phyloP scores from a whole-genome alignment of 2,329 filamentous ascomycete genomes.

The Escovopsis sp. region DNA sequence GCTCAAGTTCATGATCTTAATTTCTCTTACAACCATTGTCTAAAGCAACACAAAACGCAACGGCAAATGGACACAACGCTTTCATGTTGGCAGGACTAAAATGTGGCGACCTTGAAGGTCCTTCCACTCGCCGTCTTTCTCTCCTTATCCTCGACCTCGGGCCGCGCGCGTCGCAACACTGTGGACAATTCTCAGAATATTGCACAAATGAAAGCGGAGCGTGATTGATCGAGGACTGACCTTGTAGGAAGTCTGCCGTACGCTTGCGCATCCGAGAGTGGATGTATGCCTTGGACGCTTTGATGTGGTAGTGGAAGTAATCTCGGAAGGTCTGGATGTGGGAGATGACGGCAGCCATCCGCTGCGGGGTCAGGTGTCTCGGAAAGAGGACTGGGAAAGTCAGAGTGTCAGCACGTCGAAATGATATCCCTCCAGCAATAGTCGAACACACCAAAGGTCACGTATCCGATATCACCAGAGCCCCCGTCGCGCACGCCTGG shows the following conservation, averaged over 20 bases:
- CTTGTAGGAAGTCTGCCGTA: conserved; percentile 96
- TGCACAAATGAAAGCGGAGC: not conserved
- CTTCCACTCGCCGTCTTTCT: conserved; percentile 94
- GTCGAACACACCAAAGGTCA: conserved; percentile 93
- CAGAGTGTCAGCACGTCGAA: conserved; percentile 4
- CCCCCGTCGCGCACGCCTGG: conserved; percentile 64
- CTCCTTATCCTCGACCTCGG: conserved; percentile 93
- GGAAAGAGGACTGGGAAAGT: conserved; percentile 67
- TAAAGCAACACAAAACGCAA: conserved; percentile 3
- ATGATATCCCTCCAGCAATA: too few species aligned
- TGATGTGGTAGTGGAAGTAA: conserved; percentile 99
- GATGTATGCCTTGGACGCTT: conserved; percentile 97
- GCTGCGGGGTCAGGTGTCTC: conserved; percentile 77
- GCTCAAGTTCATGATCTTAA: not conserved
- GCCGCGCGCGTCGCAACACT: conserved; percentile 92
- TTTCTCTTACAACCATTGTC: not conserved
- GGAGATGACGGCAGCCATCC: conserved; percentile 88
- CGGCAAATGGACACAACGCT: conserved; percentile 2
- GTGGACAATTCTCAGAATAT: conserved; percentile 13
- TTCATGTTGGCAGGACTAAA: conserved; percentile 11
- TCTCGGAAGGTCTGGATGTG: conserved; percentile 99
- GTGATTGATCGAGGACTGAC: conserved; percentile 31
- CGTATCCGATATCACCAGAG: conserved; percentile 84
- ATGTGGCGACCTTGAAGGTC: conserved; percentile 55
- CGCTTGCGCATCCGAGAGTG: conserved; percentile 95